Percentiles rank a stretch among this genome's conserved stretches.
phyloP scores from a whole-genome alignment of 2,329 filamentous ascomycete species.

The Penicillium fuscoglaucum region DNA sequence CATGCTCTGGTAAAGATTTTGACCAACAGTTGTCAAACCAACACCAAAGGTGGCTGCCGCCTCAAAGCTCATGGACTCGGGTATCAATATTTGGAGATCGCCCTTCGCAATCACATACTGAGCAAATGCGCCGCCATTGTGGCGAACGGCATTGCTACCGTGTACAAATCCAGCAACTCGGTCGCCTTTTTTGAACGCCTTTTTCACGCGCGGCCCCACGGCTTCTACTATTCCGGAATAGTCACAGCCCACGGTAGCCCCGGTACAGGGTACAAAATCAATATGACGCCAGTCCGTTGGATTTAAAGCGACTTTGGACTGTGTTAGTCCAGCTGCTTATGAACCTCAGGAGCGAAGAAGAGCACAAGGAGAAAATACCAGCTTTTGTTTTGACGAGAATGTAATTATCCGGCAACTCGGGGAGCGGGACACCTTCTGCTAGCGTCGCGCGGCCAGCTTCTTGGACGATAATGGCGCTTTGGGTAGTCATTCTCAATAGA shows the following conservation, averaged over 20 bases:
- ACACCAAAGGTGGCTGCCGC: slow-evolving; percentile 55
- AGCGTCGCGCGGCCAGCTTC: slow-evolving; percentile 12
- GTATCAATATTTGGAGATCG: slow-evolving; percentile 49
- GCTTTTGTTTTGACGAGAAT: slow-evolving; percentile 51
- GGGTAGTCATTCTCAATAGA: slow-evolving; percentile 12
- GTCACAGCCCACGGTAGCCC: slow-evolving; percentile 51
- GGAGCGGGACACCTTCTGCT: slow-evolving; percentile 30
- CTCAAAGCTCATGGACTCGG: slow-evolving; percentile 50
- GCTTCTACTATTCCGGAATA: slow-evolving; percentile 50
- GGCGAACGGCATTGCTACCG: slow-evolving; percentile 43
- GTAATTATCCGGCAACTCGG: slow-evolving; percentile 48
- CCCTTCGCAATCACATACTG: slow-evolving; percentile 54
- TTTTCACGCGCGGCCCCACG: slow-evolving; percentile 21
- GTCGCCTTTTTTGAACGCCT: slow-evolving; percentile 52
- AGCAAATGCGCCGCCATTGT: slow-evolving; percentile 54
- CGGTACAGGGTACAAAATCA: slow-evolving; percentile 30
- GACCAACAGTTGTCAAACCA: slow-evolving; percentile 54
- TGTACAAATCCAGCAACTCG: slow-evolving; percentile 53
- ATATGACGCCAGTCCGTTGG: slow-evolving; percentile 40
- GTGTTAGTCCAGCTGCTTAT: slow-evolving; percentile 41
- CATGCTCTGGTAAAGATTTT: slow-evolving; percentile 41
- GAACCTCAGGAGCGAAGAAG: background rate
- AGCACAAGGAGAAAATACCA: slow-evolving; percentile 6
- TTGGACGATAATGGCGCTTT: slow-evolving; percentile 17
- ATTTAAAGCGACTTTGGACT: slow-evolving; percentile 57